phyloP scores from a whole-genome alignment of 805 yeast genomes.

The Myxozyma geophila region DNA sequence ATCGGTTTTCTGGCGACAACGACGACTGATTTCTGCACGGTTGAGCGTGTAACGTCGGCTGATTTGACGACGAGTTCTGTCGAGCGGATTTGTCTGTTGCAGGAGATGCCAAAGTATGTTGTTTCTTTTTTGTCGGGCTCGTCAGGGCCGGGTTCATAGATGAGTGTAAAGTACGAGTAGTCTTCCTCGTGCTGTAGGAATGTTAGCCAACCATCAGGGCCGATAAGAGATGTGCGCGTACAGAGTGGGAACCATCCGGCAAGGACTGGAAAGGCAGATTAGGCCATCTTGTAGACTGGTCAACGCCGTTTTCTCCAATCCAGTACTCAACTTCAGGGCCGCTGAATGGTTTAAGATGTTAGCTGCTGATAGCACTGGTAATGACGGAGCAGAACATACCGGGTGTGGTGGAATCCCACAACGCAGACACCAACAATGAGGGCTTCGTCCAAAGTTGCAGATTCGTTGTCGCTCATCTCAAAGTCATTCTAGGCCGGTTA shows the following conservation, averaged over 20 bases:
- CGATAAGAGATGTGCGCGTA: conserved; percentile 2
- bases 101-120: conserved; percentile 93
- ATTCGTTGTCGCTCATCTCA: conserved; percentile 19
- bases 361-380: not conserved
- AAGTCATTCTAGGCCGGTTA: conserved; percentile 9
- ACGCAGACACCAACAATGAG: conserved; percentile 81
- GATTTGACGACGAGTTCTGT: conserved; percentile 60
- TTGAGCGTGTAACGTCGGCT: conserved; percentile 76
- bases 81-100: conserved; percentile 80
- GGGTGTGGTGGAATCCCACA: conserved; percentile 86
- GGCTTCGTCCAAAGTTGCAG: conserved; percentile 20
- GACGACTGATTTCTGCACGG: conserved; percentile 89
- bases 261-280: conserved; percentile 90
- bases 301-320: conserved; percentile 56
- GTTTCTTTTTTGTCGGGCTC: conserved; percentile 41
- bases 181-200: conserved; percentile 72
- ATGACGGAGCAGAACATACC: conserved; percentile 18
- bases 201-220: not conserved
- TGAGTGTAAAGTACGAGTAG: conserved; percentile 83
- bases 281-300: conserved; percentile 67
- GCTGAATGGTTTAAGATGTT: conserved; percentile 45
- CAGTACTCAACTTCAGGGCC: conserved; percentile 97
- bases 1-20: conserved; percentile 85
- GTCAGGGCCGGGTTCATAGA: conserved; percentile 54
- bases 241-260: conserved; percentile 92